phyloP scores from a whole-genome alignment of 2,329 filamentous ascomycete genomes.

The Aspergillus unguis region DNA sequence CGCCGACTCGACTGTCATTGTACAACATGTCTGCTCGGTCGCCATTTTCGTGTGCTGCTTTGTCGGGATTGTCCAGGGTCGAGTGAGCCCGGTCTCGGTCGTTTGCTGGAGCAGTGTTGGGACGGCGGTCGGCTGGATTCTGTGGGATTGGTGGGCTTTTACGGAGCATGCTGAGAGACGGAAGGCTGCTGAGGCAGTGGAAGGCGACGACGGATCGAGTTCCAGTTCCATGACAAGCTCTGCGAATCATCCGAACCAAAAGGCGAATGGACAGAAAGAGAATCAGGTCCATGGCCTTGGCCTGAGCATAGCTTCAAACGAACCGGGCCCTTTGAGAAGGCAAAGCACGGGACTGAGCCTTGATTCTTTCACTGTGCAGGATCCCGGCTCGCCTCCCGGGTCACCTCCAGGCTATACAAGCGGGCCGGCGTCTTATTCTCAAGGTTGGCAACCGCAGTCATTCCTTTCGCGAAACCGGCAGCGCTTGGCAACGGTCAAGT shows the following conservation, averaged over 20 bases:
- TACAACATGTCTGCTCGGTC: slow-evolving; percentile 94
- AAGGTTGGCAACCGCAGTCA: slow-evolving; percentile 24
- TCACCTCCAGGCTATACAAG: slow-evolving; percentile 19
- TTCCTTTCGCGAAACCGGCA: slow-evolving; percentile 58
- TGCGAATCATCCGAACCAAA: slow-evolving; percentile 24
- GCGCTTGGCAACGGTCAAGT: slow-evolving; percentile 80
- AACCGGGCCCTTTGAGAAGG: slow-evolving; percentile 30
- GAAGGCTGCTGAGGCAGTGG: slow-evolving; percentile 25
- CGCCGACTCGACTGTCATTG: slow-evolving; percentile 90
- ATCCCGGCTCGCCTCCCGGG: slow-evolving; percentile 23
- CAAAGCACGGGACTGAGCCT: slow-evolving; percentile 30
- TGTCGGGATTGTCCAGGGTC: slow-evolving; percentile 79
- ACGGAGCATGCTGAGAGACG: slow-evolving; percentile 56
- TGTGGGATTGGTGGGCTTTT: slow-evolving; percentile 90
- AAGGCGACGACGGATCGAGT: slow-evolving; percentile 41
- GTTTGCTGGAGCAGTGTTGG: slow-evolving; percentile 79
- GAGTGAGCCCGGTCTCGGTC: slow-evolving; percentile 84
- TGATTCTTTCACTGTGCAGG: slow-evolving; percentile 50
- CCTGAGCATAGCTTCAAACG: slow-evolving; percentile 38
- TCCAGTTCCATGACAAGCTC: slow-evolving; percentile 37
- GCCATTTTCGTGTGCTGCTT: slow-evolving; percentile 94
- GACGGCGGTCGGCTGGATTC: slow-evolving; percentile 80
- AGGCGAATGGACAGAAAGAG: slow-evolving; percentile 29
- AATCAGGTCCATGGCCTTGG: slow-evolving; percentile 43
- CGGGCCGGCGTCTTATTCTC: slow-evolving; percentile 16